Evolutionary conservation across 169 alveolate genomes (phyloP).

Genomic region (Blepharisma undulans): DNA sequence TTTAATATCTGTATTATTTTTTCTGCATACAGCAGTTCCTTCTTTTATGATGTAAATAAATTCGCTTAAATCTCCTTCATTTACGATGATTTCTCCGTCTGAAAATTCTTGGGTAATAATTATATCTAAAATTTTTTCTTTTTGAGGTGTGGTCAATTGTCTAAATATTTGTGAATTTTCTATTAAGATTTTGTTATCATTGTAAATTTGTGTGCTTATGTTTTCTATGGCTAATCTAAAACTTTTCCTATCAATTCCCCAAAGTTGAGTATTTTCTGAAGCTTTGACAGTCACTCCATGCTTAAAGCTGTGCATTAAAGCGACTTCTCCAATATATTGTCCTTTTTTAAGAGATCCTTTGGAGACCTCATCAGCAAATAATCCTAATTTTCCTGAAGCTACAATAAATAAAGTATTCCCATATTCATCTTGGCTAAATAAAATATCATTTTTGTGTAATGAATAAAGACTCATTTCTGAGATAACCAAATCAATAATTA

Average conservation of each 20-base stretch:
- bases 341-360: conserved; percentile 34
- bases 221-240: neutral
- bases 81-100: conserved; percentile 21
- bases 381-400: conserved; percentile 20
- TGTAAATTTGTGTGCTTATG: neutral
- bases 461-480: neutral
- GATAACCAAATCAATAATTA: neutral
- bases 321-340: conserved; percentile 54
- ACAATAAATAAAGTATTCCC: conserved; percentile 11
- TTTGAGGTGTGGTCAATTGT: neutral
- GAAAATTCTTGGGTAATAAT: neutral
- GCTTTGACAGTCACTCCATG: conserved; percentile 23
- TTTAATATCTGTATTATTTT: neutral
- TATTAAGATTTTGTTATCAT: neutral
- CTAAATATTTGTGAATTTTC: neutral
- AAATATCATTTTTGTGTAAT: neutral
- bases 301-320: conserved; percentile 45
- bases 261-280: neutral
- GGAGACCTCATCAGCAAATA: conserved; percentile 2
- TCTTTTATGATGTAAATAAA: conserved; percentile 26
- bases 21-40: neutral
- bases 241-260: conserved; percentile 10
- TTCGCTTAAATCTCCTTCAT: conserved; percentile 36
- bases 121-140: neutral
- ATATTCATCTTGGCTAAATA: neutral